Base-by-base conservation (phyloP, 2,329 filamentous ascomycete genomes). In the Aureobasidium vineae region DNA sequence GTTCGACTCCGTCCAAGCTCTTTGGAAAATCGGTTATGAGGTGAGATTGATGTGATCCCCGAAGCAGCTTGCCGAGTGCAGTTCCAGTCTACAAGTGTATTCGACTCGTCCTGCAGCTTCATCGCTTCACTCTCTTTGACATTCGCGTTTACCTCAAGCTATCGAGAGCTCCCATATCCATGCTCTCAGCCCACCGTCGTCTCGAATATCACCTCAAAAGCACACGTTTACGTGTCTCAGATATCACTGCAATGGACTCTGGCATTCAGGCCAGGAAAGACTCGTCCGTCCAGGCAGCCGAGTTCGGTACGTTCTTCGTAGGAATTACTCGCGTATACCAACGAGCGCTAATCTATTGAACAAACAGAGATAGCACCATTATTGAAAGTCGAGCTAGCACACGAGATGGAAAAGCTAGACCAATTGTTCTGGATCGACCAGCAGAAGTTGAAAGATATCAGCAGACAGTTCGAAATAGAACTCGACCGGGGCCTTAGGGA, bases 401-500 rank as follows among this genome's bases (percentile, higher is more conserved):
- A 83, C 59, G 89, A 96, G 79, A 92, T 97, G 73, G 86, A 89
- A 75, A 84, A 85, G 69, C 85, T 97, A 23, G 93, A 97, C 80
- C 84, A 90, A 64, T 79, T 89, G 63, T 96, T 97, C 78, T 88
- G 87, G 5, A 86, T 97, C 50, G 84, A 89, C 70, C 83, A 83
- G 0, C 79, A 84, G 31, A 95, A 90, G 81, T 85, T 97, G 65
- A 97, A 97, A 84, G 78, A 89, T 69, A 92, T 97, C 73, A 92
- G 91, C 31, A 82, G 89, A 59, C 92, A 94, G 75, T 97, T 97
- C 76, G 84, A 93, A 50, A 84, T 85, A 40, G 94, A 97, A 81
- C 85, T 98, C 59, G 85, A 88, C 68, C 95, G 95, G 79, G 91
- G 92, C 72, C 83, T 97, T 60, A 89, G 84, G 66, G 88, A 91